Percentiles rank a stretch among this genome's conserved stretches.
Evolutionary conservation across 176 grass and related monocot genomes (phyloP).

Genomic region (Otatea glauca): DNA sequence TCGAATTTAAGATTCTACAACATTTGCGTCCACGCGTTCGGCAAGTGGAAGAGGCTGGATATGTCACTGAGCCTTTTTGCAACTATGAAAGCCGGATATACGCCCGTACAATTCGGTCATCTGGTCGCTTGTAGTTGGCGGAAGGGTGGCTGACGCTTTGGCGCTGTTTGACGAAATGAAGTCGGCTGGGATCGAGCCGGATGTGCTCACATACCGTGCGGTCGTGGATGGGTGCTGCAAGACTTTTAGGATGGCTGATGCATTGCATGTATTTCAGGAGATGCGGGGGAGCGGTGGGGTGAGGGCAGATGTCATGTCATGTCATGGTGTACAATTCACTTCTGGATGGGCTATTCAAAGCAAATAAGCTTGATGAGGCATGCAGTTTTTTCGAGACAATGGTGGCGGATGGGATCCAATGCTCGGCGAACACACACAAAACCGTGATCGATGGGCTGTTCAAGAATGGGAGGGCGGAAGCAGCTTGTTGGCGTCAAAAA

Average conservation of each 20-base stretch:
- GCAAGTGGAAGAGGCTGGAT: slow-evolving; percentile 62
- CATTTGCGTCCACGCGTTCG: slow-evolving; percentile 84
- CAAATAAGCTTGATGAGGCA: slow-evolving; percentile 80
- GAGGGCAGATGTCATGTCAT: too few relatives aligned
- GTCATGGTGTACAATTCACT: slow-evolving; percentile 78
- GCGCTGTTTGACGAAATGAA: slow-evolving; percentile 71
- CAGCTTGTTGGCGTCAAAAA: too few relatives aligned
- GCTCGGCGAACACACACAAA: slow-evolving; percentile 76
- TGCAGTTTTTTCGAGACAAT: slow-evolving; percentile 84
- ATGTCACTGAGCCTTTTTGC: slow-evolving; percentile 64
- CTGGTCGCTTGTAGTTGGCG: slow-evolving; percentile 55
- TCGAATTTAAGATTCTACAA: slow-evolving; percentile 74
- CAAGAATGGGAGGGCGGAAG: slow-evolving; percentile 73
- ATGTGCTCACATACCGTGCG: slow-evolving; percentile 65
- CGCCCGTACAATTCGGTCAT: slow-evolving; percentile 86
- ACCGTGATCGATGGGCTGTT: slow-evolving; percentile 87
- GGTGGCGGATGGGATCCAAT: slow-evolving; percentile 71
- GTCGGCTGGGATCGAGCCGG: slow-evolving; percentile 54
- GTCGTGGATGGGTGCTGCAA: slow-evolving; percentile 82
- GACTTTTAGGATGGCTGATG: slow-evolving; percentile 71
- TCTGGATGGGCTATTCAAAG: slow-evolving; percentile 85
- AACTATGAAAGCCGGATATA: slow-evolving; percentile 77
- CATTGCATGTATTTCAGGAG: slow-evolving; percentile 70
- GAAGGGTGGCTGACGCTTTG: slow-evolving; percentile 60
- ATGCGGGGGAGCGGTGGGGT: slow-evolving; percentile 57